phyloP scores from a whole-genome alignment of 768 basidiomycete genomes.

The Xerocomellus amylosporus region DNA sequence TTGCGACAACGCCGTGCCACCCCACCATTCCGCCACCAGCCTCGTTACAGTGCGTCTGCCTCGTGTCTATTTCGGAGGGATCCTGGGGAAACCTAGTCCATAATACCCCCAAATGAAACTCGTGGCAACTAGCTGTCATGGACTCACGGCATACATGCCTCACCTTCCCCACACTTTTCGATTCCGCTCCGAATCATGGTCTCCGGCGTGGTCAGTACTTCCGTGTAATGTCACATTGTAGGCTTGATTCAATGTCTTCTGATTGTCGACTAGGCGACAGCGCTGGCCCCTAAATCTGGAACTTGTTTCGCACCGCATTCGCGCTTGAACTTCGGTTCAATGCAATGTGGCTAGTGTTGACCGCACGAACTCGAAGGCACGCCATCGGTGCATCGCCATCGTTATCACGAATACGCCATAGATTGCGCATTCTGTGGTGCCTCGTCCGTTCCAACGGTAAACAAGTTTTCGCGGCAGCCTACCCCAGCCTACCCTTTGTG shows the following conservation, averaged over 20 bases:
- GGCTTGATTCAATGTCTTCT: neutral
- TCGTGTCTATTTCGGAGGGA: constrained; percentile 11
- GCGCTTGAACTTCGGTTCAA: neutral
- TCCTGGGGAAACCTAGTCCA: neutral
- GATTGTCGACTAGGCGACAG: constrained; percentile 7
- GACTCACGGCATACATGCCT: constrained; percentile 2
- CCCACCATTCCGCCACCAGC: neutral
- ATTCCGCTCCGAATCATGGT: constrained; percentile 4
- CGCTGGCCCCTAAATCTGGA: neutral
- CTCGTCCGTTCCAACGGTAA: neutral
- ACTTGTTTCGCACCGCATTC: constrained; percentile 6
- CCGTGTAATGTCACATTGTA: neutral
- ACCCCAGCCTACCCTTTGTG: neutral
- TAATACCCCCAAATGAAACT: constrained; percentile 3
- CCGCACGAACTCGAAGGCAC: neutral
- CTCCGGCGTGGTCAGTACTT: constrained; percentile 1
- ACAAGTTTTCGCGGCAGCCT: neutral
- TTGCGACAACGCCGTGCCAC: too few species aligned
- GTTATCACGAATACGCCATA: neutral
- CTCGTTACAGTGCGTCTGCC: constrained; percentile 1
- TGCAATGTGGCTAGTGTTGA: neutral
- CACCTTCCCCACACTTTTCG: constrained; percentile 9
- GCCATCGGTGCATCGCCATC: neutral
- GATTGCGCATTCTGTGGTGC: neutral
- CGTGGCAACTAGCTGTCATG: too few species aligned